Percentiles rank a stretch among this genome's conserved stretches.
Evolutionary conservation across 768 basidiomycete species (phyloP).

Genomic region (Amanita pseudoporphyria): DNA sequence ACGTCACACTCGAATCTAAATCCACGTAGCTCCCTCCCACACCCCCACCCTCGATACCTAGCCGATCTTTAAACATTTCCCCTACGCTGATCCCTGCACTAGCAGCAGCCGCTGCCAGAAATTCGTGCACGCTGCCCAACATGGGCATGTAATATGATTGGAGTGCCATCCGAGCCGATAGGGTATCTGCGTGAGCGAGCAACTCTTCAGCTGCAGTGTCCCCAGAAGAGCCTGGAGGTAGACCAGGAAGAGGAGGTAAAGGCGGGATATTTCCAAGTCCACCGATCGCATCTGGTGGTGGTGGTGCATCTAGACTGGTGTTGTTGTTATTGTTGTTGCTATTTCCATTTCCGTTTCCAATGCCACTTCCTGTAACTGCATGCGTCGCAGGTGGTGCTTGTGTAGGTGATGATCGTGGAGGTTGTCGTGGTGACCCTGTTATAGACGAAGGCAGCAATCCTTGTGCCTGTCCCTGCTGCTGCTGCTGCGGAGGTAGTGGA

Average conservation of each 20-base stretch:
- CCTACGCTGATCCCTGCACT: slow-evolving; percentile 9
- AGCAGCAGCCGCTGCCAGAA: slow-evolving; percentile 21
- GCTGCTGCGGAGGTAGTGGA: not conserved
- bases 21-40: not conserved
- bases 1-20: slow-evolving; percentile 1
- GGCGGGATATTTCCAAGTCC: not conserved
- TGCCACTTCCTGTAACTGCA: not conserved
- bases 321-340: not conserved
- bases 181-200: slow-evolving; percentile 43
- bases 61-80: slow-evolving; percentile 9
- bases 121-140: slow-evolving; percentile 36
- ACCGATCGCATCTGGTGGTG: not conserved
- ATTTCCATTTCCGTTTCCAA: not conserved
- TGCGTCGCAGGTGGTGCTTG: not conserved
- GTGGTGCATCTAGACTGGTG: not conserved
- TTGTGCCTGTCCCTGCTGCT: not conserved
- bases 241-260: slow-evolving; percentile 7
- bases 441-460: not conserved
- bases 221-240: slow-evolving; percentile 8
- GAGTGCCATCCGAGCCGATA: slow-evolving; percentile 50
- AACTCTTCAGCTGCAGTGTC: slow-evolving; percentile 49
- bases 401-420: not conserved
- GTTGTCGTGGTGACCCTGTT: not conserved
- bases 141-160: slow-evolving; percentile 58
- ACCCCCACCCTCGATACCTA: slow-evolving; percentile 2